A percentile compares a stretch with the other conserved stretches of the same genome.
phyloP scores from a whole-genome alignment of 163 green algal species.

The Chlamydomonas reinhardtii region DNA sequence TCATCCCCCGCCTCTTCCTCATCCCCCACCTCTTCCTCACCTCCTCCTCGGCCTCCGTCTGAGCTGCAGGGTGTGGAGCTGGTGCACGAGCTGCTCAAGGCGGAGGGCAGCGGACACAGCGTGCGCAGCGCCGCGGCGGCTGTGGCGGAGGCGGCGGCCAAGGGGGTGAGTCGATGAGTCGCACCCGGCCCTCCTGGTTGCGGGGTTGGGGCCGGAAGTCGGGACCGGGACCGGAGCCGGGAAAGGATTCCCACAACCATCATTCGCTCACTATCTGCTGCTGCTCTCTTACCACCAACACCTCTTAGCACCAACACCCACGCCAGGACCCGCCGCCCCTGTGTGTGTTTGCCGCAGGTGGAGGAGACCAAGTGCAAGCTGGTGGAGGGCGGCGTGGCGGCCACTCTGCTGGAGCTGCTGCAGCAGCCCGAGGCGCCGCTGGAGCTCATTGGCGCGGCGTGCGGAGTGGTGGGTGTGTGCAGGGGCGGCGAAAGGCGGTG shows the following conservation, averaged over 20 bases:
- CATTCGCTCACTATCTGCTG: too few relatives aligned
- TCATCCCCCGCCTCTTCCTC: too few relatives aligned
- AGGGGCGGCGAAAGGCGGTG: too few relatives aligned
- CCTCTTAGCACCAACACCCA: too few relatives aligned
- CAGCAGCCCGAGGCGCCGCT: constrained; percentile 8
- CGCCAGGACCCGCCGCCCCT: too few relatives aligned
- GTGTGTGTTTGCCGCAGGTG: constrained; percentile 47
- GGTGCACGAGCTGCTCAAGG: constrained; percentile 35
- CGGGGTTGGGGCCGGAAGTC: too few relatives aligned
- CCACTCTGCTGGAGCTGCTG: constrained; percentile 58
- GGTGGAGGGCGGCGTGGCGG: constrained; percentile 57
- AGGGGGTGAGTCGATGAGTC: neutral
- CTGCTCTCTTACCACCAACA: too few relatives aligned
- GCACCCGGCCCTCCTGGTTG: too few relatives aligned
- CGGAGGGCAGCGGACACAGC: neutral
- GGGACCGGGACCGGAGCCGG: too few relatives aligned
- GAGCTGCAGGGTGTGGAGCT: constrained; percentile 42
- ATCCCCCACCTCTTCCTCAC: too few relatives aligned
- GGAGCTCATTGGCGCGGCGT: constrained; percentile 54
- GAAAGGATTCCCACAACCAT: too few relatives aligned
- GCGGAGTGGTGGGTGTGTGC: constrained; percentile 51
- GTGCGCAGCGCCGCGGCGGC: neutral
- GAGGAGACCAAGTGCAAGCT: constrained; percentile 73
- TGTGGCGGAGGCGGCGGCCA: constrained; percentile 31
- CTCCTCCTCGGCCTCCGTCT: too few relatives aligned